Conservation (phyloP, 2,329 filamentous ascomycete genomes). For the Beauveria medogensis region DNA sequence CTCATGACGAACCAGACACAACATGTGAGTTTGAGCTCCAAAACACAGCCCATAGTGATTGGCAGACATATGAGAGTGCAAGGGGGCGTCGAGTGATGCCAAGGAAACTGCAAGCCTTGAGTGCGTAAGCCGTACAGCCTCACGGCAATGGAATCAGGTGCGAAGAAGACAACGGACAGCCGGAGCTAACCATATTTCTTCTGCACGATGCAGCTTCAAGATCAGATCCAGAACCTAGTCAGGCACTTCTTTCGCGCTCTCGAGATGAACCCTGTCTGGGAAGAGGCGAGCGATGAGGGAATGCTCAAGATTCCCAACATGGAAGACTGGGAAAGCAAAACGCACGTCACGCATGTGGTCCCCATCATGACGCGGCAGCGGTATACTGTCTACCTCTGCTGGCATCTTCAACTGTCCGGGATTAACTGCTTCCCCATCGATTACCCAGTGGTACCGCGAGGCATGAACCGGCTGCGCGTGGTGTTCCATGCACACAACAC, state of each 20-base stretch:
- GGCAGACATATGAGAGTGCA: background rate
- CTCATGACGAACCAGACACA: conserved; percentile 11
- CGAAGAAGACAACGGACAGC: background rate
- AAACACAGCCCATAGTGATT: background rate
- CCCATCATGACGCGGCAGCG: conserved; percentile 20
- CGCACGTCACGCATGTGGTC: conserved; percentile 22
- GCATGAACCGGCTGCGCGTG: conserved; percentile 29
- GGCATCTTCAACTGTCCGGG: conserved; percentile 18
- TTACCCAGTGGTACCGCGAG: conserved; percentile 31
- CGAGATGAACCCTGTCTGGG: conserved; percentile 17
- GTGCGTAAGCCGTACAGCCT: background rate
- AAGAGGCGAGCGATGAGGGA: conserved; percentile 17
- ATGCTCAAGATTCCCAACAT: conserved; percentile 21
- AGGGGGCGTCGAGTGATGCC: background rate
- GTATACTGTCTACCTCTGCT: conserved; percentile 17
- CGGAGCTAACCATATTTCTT: background rate
- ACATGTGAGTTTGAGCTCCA: conserved; percentile 2
- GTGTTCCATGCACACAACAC: conserved; percentile 35
- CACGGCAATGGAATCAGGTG: background rate
- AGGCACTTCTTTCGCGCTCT: conserved; percentile 21
- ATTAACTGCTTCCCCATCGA: conserved; percentile 24
- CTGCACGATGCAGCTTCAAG: conserved; percentile 10
- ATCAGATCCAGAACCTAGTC: conserved; percentile 19
- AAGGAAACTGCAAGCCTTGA: background rate
- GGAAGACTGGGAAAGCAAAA: conserved; percentile 19